Evolutionary conservation across 257 asterid genomes (phyloP), one percentile per base, ranked within the genome.

Genomic region (Jacaranda copaia): DNA sequence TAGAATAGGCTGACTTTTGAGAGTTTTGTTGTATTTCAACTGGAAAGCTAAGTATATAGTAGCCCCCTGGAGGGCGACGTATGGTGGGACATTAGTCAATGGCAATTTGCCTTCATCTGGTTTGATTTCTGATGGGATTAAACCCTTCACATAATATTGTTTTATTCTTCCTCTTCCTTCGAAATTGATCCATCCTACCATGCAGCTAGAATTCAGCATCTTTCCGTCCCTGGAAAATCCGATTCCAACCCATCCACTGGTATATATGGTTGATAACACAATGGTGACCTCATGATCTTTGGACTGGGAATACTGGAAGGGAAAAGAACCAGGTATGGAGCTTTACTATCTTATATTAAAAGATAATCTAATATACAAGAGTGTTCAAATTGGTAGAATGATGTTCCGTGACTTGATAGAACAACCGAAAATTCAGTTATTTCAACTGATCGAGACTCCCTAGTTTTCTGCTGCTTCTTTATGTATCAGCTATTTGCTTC

Each of bases 241-340:
- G 46, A 95, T 93, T n/a, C 99, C 99, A 13, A 91, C 94, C 99
- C 99, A 93, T 59, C 99, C 99, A 8, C 84, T 81, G 1, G 91
- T 91, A 87, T 95, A 93, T 46, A 87, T 72, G 56, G 96, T 84
- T 62, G 99, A 95, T 72, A 93, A 68, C 19, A 95, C 91, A 4
- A 95, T 84, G 14, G 93, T 95, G 77, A 95, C 57, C 80, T 84
- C 88, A 48, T 93, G 73, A 9, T 85, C 89, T 63, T 86, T 87
- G 16, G 96, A 78, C 74, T 81, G 88, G 38, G 98, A 93, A 72
- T 95, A 93, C 98, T 95, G 92, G 65, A 84, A 57, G 6, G 18
- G 3, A 60, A 57, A 46, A 6, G 25, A 55, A 71, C 20, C 66
- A 63, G n/a, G 15, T 6, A 3, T 5, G 36, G 59, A 19, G 9